Base-by-base conservation (phyloP, 352 stramenopile genomes). In the Globisporangium iwayamae region DNA sequence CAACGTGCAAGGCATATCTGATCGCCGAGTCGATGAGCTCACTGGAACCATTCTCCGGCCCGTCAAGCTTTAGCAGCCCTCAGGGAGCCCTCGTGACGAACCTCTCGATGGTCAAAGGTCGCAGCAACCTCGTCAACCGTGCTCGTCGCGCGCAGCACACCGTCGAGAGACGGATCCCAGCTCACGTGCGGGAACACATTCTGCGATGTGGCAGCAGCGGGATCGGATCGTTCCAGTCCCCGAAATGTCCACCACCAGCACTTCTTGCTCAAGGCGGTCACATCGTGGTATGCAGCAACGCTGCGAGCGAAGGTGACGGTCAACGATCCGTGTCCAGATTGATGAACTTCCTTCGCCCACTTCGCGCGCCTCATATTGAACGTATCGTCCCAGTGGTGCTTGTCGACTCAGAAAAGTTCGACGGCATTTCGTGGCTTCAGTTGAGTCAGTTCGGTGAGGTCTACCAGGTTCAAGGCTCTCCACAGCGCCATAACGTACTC, bases 221-320 rank as follows among this genome's bases (percentile, higher is more conserved):
- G 4, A 60, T 75, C 10, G 68, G 74, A 14, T 60, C 68, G 0
- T 79, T 83, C 28, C 64, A 76, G 22, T 54, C 71, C 2, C 79
- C 86, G 0, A 70, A 50, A 10, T 68, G 75, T 10, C 85, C 85
- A 22, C 74, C 85, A 10, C 61, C 58, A 3, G 30, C 70, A 1
- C 62, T 93, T 18, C 52, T 93, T 2, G 56, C 70, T 14, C 32
- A 65, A 14, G 86, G 86, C 20, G 79, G 81, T 0, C 86, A 95
- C 45, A 90, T 93, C 63, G 79, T 95, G 22, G 83, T 95, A 4
- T 95, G 86, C 67, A 93, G 86, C 60, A 92, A 90, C 50, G 74
- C 83, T 53, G 79, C 74, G 4, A 84, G 76, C 43, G 84, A 91
- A 61, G 84, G 72, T 32, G 80, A 69, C 10, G 75, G 80, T 2